Conservation (phyloP, 106 monocot species). For the Dioscorea dumetorum region DNA sequence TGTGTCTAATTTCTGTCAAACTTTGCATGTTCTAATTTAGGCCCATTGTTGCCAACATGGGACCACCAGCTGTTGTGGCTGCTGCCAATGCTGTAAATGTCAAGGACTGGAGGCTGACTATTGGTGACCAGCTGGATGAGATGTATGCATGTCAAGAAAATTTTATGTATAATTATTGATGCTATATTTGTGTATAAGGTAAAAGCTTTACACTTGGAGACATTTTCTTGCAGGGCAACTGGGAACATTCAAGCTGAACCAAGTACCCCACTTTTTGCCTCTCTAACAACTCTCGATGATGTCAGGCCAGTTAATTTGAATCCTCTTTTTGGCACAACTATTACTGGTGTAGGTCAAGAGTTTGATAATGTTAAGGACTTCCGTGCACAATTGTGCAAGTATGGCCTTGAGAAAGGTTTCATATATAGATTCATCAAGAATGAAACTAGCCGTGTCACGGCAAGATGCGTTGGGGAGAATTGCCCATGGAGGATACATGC, state of each 20-base stretch:
- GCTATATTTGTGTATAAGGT: no score
- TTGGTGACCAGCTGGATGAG: no score
- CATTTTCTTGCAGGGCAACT: slow-evolving; percentile 23
- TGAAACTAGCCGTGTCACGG: slow-evolving; percentile 75
- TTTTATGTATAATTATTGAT: neutral
- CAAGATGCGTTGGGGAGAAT: slow-evolving; percentile 43
- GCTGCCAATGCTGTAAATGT: no score
- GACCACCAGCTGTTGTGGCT: no score
- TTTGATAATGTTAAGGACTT: slow-evolving; percentile 88
- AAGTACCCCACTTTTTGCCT: slow-evolving; percentile 10
- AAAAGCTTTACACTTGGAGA: neutral
- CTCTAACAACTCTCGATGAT: slow-evolving; percentile 23
- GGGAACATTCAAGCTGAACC: slow-evolving; percentile 28
- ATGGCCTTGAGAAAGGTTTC: slow-evolving; percentile 79
- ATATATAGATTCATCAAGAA: slow-evolving; percentile 83
- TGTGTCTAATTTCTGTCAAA: no score
- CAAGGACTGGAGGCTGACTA: no score
- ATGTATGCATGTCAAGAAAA: neutral
- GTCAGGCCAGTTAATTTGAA: slow-evolving; percentile 15
- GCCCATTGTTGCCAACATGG: no score
- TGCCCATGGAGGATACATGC: slow-evolving; percentile 92
- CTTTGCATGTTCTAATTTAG: no score
- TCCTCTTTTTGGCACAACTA: slow-evolving; percentile 32
- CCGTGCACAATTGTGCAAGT: slow-evolving; percentile 65
- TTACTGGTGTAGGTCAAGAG: slow-evolving; percentile 81